Conservation (phyloP, 306 rosid genomes). For the Dalbergia cochinchinensis region DNA sequence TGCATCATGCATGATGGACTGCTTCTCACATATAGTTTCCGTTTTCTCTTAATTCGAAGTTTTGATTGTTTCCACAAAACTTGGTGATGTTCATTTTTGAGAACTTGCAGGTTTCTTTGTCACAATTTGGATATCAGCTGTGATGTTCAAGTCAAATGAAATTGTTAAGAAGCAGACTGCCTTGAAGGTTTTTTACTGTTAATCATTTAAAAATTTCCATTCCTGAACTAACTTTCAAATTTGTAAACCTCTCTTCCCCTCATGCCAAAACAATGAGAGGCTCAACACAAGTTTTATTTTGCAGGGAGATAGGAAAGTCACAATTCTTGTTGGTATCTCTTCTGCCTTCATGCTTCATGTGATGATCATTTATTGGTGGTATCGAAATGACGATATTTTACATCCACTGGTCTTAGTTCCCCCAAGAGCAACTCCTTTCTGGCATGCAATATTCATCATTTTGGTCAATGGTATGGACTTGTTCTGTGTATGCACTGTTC, state of each 20-base stretch:
- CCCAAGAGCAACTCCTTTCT: constrained; percentile 77
- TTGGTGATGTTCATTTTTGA: constrained; percentile 36
- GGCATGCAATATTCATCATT: constrained; percentile 88
- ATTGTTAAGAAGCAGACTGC: constrained; percentile 90
- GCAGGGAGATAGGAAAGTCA: constrained; percentile 87
- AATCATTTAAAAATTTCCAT: constrained; percentile 38
- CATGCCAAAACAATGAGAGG: constrained; percentile 11
- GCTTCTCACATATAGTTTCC: constrained; percentile 29
- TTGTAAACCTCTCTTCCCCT: constrained; percentile 1
- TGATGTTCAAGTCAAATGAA: constrained; percentile 91
- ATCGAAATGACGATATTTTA: constrained; percentile 74
- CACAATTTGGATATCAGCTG: constrained; percentile 83
- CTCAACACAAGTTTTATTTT: constrained; percentile 50
- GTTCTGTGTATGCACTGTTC: neutral
- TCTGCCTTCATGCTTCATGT: constrained; percentile 73
- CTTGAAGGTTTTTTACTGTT: constrained; percentile 68
- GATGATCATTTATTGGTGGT: constrained; percentile 81
- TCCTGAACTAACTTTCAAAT: constrained; percentile 6
- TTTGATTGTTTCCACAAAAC: constrained; percentile 25
- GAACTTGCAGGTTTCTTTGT: constrained; percentile 82
- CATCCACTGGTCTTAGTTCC: constrained; percentile 83
- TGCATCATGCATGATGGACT: neutral
- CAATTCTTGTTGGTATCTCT: constrained; percentile 62
- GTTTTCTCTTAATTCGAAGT: constrained; percentile 32
- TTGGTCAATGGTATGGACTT: constrained; percentile 86